Base-by-base conservation (phyloP, 2,329 filamentous ascomycete species). In the Didymella pinodella region DNA sequence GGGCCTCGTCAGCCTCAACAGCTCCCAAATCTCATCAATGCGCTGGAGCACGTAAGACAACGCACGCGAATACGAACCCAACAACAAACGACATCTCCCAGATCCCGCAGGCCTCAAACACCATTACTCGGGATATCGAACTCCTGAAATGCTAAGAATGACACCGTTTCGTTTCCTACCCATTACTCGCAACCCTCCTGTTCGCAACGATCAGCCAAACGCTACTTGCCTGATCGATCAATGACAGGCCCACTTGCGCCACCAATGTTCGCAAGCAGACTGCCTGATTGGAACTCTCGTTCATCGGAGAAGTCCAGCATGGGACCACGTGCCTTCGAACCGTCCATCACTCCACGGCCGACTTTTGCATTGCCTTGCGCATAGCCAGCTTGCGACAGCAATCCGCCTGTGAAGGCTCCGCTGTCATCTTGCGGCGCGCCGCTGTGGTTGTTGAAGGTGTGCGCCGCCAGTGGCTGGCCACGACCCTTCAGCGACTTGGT, bases 291-390 rank as follows among this genome's bases (percentile, higher is more conserved):
- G 64, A 83, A 84, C 61, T 74, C 67, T 38, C 75, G 75, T 48
- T 76, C 72, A 29, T 78, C 78, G 22, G 72, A 72, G 20, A 81
- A 63, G 62, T 82, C 77, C 8, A 83, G 59, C 76, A 83, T 75
- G 0, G 81, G 81, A 2, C 79, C 79, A 49, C 68, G 75, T 18
- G 80, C 80, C 52, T 75, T 77, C 18, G 74, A 76, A 11, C 79
- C 80, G 64, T 80, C 79, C 71, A 80, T 78, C 16, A 81, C 79
- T 2, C 80, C 81, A 51, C 78, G 73, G 3, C 80, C 80, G n/a
- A 73, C 71, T 7, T 68, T 66, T 10, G 69, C 72, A 16, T 69
- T 67, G 7, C 78, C 75, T 67, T 79, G 77, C 14, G 79, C 77
- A 54, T 75, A 75, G 18, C 74, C 75, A 8, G 76, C 72, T n/a